Evolutionary conservation across 768 basidiomycete genomes (phyloP), one percentile per base, ranked within the genome.

Genomic region (Ramaria sp.): DNA sequence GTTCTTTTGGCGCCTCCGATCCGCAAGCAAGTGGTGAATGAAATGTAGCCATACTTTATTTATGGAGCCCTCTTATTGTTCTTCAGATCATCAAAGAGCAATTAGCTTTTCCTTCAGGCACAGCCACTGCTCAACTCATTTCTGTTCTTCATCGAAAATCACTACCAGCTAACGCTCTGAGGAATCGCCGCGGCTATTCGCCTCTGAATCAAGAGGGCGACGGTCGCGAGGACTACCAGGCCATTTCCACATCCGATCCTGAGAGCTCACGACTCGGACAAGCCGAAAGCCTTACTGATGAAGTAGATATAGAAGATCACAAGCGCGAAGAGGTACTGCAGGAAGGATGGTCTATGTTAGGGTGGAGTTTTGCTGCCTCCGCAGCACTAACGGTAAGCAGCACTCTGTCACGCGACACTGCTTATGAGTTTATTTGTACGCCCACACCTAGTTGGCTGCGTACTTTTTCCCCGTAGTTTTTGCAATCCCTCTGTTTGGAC

Each of bases 1-100:
- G 94, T 97, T n/a, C 95, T 97, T 67, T 74, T 98, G 39, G 95
- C 95, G 1, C 91, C 93, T 15, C 95, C 94, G 6, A 78, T 98
- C 27, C 81, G 95, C 45, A 88, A 89, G 64, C 93, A 96, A 81
- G 92, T 95, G 62, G 90, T 92, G 59, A 28, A 84, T 73, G 28
- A 43, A 37, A 27, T 22, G 24, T 9, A 32, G 1, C 39, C 7
- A 2, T 10, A 22, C 27, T 9, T 18, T 10, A 9, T 30, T 28
- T 22, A 3, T 34, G 16, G 28, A 32, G 13, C 16, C 10, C 5
- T 48, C 47, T 34, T 5, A 22, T 16, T 47, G 9, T 18, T 47
- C 5, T 9, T 13, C 58, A 92, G 88, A 92, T 98, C 56, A 81
- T 98, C 39, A 86, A 94, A 64, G 95, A 98, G 67, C 83, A 95